phyloP scores from a whole-genome alignment of 2,329 filamentous ascomycete genomes.

The Cadophora malorum region DNA sequence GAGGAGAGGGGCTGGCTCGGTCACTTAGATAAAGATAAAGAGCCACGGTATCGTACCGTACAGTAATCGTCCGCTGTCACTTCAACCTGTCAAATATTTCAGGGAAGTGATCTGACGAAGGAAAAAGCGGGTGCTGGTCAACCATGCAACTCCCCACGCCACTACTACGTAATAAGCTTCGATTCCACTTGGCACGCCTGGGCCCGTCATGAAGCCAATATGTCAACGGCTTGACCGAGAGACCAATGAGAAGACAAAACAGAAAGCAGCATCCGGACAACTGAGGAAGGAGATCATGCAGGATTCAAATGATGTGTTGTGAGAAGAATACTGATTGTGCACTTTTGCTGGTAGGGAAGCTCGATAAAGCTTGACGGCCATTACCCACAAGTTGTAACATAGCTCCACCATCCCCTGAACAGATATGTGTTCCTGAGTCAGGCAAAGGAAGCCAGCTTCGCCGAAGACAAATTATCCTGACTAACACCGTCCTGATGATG shows the following conservation, averaged over 20 bases:
- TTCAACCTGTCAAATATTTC: slow-evolving; percentile 31
- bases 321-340: not conserved
- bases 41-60: not conserved
- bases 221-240: slow-evolving; percentile 16
- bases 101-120: slow-evolving; percentile 22
- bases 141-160: not conserved
- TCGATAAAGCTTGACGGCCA: slow-evolving; percentile 3
- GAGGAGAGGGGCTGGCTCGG: not conserved
- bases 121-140: slow-evolving; percentile 25
- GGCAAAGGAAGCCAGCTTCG: not conserved
- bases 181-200: slow-evolving; percentile 16
- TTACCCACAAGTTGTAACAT: not conserved
- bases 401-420: slow-evolving; percentile 17
- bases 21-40: slow-evolving; percentile 19
- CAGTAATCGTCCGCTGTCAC: slow-evolving; percentile 32
- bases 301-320: not conserved
- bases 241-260: slow-evolving; percentile 1
- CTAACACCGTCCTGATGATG: too few species aligned
- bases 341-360: slow-evolving; percentile 4
- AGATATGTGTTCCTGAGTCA: slow-evolving; percentile 7
- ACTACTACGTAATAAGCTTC: slow-evolving; percentile 29
- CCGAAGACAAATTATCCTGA: not conserved
- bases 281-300: not conserved
- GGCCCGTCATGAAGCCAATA: not conserved
- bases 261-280: not conserved